Percentiles rank a stretch among this genome's conserved stretches.
These are phyloP conservation scores for Salix udensis DNA, from an alignment of 345 rosid species.

Conservation along the genomic window DNA sequence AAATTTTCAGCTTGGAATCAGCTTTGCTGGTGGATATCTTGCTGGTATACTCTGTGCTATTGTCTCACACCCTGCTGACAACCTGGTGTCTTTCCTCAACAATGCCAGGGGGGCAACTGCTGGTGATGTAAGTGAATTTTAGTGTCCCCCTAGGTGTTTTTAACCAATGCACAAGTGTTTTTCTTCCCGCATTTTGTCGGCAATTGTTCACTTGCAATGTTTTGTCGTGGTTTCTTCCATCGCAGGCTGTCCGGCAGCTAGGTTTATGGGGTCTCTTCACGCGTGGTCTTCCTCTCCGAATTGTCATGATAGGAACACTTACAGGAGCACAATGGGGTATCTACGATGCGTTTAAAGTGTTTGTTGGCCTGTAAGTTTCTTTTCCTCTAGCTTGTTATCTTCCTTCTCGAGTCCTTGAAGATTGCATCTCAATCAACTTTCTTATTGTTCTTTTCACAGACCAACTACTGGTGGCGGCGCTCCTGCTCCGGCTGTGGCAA, in stretches of 20 bases:
- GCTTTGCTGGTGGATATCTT: constrained; percentile 87
- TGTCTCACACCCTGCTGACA: constrained; percentile 98
- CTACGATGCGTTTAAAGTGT: constrained; percentile 90
- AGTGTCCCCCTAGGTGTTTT: neutral
- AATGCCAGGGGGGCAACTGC: constrained; percentile 88
- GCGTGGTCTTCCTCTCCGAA: constrained; percentile 90
- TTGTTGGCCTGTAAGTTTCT: constrained; percentile 83
- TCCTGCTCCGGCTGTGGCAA: constrained; percentile 39
- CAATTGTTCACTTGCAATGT: neutral
- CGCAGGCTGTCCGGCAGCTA: constrained; percentile 73
- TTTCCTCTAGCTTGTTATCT: neutral
- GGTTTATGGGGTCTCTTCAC: constrained; percentile 82
- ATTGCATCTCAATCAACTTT: constrained; percentile 1
- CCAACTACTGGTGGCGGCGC: constrained; percentile 58
- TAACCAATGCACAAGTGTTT: neutral
- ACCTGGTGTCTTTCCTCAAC: constrained; percentile 96
- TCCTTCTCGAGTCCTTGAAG: neutral
- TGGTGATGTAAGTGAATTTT: constrained; percentile 58
- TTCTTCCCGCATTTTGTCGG: neutral
- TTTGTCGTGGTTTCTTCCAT: constrained; percentile 3
- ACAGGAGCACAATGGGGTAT: constrained; percentile 93
- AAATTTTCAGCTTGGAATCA: constrained; percentile 75
- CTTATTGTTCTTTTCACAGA: constrained; percentile 25
- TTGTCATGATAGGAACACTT: constrained; percentile 93
- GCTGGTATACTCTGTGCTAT: constrained; percentile 86